Evolutionary conservation across 2,329 filamentous ascomycete genomes (phyloP), one percentile per base, ranked within the genome.

Genomic region (Pseudogymnoascus destructans): DNA sequence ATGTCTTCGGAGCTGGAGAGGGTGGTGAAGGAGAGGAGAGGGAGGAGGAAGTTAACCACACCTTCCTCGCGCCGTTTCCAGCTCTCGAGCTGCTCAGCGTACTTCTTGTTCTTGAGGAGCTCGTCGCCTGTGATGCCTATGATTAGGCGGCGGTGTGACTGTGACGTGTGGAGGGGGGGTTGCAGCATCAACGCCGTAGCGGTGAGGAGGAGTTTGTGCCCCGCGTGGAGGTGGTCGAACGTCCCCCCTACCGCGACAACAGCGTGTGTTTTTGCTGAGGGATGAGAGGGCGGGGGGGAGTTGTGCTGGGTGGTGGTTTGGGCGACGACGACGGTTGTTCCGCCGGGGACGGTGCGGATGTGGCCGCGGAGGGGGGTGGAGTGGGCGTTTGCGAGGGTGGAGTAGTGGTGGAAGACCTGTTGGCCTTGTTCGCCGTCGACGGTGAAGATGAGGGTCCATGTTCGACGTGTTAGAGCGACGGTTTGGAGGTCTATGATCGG

Each of bases 181-280:
- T 79, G 59, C 87, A 70, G 77, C 13, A 89, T 78, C 59, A 96
- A 80, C 0, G 85, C 81, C 0, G 87, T 88, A 61, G 91, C 91
- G n/a, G 91, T 90, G 17, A 98, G 80, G 17, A 98, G 79, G n/a
- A 97, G 77, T 73, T 97, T 98, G 74, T 98, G 93, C 5, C 93
- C 93, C 3, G 88, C 84, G 69, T 98, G 93, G 19, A 98, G 79
- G 71, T 97, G 90, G 70, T 98, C 93, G 72, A 97, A 98, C 0
- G 93, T 98, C 8, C 93, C 93, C 27, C 92, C 93, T 10, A 97
- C 81, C 57, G 86, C 88, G 55, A 95, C 86, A 11, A 81, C 78
- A 60, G 76, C 73, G 69, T 87, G 80, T 19, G 59, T 42, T 5
- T 63, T 58, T 2, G 65, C 55, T 5, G 61, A 62, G 13, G 57